Base-by-base conservation (phyloP, 169 alveolate genomes). In the Plasmodium falciparum region DNA sequence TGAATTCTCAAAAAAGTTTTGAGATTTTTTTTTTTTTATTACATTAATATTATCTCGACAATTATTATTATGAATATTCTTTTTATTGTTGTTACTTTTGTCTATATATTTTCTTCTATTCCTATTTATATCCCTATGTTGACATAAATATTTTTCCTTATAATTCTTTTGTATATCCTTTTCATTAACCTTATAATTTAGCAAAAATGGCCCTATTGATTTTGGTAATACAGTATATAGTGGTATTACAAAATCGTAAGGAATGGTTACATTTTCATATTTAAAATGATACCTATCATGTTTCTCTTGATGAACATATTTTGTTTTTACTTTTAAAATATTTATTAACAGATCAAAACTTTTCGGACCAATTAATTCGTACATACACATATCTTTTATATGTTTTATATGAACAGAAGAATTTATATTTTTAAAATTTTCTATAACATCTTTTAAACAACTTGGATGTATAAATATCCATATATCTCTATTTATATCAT, bases 301-400 rank as follows among this genome's bases (percentile, higher is more conserved):
- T 49, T 80, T 43, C 26, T 49, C 72, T 58, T 15, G 47, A 61
- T 45, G 61, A 17, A 26, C 7, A 58, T 80, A 62, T 17, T 80
- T 80, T 8, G n/a, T 67, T 66, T 80, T 80, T 47, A 67, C 47
- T 66, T 69, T 80, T 22, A 80, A 80, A 67, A 80, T 67, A 56
- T 80, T 80, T 71, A 50, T 12, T 22, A 80, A 49, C 17, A 80
- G 15, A 6, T 70, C 63, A 59, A 80, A 59, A 71, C 90, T 80
- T 15, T 33, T 54, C 1, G 90, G 90, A 0, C 90, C 90, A 15
- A 80, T 80, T 56, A 80, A 33, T 47, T 80, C 90, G 29, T 80
- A 80, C 90, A 80, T 80, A 47, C 90, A 80, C n/a, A 80, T 80
- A 67, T 80, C 45, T 61, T 66, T 80, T 59, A 80, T 62, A 59